Base-by-base conservation (phyloP, 2,329 filamentous ascomycete species). In the Aphanocladium album region DNA sequence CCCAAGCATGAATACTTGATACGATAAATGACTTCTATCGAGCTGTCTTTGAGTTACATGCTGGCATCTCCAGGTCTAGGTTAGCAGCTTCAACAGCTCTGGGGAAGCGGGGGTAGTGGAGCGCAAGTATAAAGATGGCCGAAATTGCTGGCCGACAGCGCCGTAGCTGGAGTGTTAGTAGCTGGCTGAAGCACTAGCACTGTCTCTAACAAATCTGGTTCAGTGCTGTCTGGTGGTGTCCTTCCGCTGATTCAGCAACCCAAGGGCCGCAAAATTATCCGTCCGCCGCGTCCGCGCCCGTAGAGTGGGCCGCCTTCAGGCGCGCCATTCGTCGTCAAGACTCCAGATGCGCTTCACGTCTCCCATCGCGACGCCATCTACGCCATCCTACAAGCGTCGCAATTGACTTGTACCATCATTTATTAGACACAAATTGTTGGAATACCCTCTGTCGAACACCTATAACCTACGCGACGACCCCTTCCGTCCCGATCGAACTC, bases 201-300 rank as follows among this genome's bases (percentile, higher is more conserved):
- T 11, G 12, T 16, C 33, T 6, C 50, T 39, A 53, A 27, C 50
- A 55, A 3, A 2, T 5, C 16, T 19, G 4, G 9, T 39, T 33
- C n/a, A 53, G 39, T n/a, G 19, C 19, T 53, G 33, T 37, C 25
- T 7, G 16, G 21, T 14, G 41, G 6, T 25, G 5, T 17, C 12
- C n/a, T 19, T 1, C 16, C 23, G 58, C 50, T 60, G 58, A 60
- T 60, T 60, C 41, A 60, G 58, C 57, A 53, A 7, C n/a, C 39
- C 19, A 54, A 41, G 45, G 59, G 35, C 45, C 59, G 35, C 33
- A 43, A 41, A 51, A 60, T 56, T 50, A 37, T 60, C 52, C 23
- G 59, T 11, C 49, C 35, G 23, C 19, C 55, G 43, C 54, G 54
- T 35, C 30, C 25, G 43, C 46, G 23, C 19, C 14, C 30, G 27